phyloP scores from a whole-genome alignment of 306 rosid species.

The Cucurbita maxima region DNA sequence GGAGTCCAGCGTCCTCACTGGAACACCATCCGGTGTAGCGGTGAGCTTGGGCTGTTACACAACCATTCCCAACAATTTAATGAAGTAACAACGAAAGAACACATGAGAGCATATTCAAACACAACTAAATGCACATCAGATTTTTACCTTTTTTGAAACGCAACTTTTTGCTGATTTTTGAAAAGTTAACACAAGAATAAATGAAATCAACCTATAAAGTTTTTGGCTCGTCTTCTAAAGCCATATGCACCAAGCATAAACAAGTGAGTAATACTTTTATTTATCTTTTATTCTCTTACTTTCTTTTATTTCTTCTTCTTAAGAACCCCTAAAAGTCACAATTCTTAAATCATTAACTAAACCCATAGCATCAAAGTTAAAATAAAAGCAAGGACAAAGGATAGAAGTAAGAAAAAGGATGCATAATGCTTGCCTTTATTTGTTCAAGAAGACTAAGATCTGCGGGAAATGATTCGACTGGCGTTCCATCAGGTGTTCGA shows the following conservation, averaged over 20 bases:
- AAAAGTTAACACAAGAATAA: no score
- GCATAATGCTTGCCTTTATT: conserved; percentile 38
- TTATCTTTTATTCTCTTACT: not conserved
- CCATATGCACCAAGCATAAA: not conserved
- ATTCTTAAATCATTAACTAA: no score
- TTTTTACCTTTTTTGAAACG: not conserved
- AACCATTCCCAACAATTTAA: not conserved
- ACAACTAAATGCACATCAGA: not conserved
- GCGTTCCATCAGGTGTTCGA: conserved; percentile 47
- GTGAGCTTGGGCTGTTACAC: no score
- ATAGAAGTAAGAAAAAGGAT: no score
- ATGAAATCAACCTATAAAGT: no score
- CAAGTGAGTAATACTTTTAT: not conserved
- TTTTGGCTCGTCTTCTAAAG: not conserved
- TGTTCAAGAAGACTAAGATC: conserved; percentile 81
- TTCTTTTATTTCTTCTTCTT: not conserved
- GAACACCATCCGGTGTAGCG: no score
- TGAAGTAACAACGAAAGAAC: not conserved
- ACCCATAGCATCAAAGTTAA: not conserved
- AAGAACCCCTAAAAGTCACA: not conserved
- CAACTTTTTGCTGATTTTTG: not conserved
- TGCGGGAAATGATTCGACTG: conserved; percentile 57
- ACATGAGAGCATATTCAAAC: not conserved
- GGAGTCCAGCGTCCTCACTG: no score
- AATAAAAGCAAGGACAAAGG: not conserved